Evolutionary conservation across 2,329 filamentous ascomycete species (phyloP), one percentile per base, ranked within the genome.

Genomic region (Nakataea oryzae): DNA sequence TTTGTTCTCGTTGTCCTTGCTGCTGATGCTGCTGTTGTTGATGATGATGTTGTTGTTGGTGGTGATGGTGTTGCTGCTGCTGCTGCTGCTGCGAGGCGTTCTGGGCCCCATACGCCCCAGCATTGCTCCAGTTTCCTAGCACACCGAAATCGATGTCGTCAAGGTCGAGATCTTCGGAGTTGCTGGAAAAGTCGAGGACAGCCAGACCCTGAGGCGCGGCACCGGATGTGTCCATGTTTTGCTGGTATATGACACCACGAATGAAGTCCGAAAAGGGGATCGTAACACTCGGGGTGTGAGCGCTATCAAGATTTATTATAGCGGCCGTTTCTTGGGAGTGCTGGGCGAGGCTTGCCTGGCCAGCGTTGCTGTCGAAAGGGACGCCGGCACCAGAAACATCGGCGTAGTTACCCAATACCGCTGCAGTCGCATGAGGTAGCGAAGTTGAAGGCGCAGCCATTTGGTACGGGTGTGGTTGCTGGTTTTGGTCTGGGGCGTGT

Each of bases 131-230:
- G 63, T 78, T 71, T 63, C 81, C 77, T 17, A 83, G 67, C 6
- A 82, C 70, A 0, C 77, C 77, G 68, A 82, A 82, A 66, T 83
- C 80, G 32, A 79, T 71, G 21, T 82, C 80, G 13, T 77, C 81
- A 27, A 83, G 72, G 58, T 83, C 80, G 32, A 82, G 70, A 62
- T 76, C 80, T 11, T n/a, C n/a, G 58, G 70, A 72, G 63, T 83
- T 75, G 61, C 79, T 75, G 64, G 78, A 81, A 65, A 82, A 82
- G 65, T 82, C 76, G 9, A 83, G 69, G 4, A 82, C 74, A 24
- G 74, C 74, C 17, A 79, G 71, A 0, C 75, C 76, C 62, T 78
- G 77, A 62, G 76, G 76, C n/a, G 69, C 70, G 3, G 73, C 63
- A 61, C 72, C 74, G n/a, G 70, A 65, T 9, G 71, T 64, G 28